These are phyloP conservation scores for Spathaspora gorwiae DNA, from an alignment of 805 yeast genomes.

Conservation along the genomic window DNA sequence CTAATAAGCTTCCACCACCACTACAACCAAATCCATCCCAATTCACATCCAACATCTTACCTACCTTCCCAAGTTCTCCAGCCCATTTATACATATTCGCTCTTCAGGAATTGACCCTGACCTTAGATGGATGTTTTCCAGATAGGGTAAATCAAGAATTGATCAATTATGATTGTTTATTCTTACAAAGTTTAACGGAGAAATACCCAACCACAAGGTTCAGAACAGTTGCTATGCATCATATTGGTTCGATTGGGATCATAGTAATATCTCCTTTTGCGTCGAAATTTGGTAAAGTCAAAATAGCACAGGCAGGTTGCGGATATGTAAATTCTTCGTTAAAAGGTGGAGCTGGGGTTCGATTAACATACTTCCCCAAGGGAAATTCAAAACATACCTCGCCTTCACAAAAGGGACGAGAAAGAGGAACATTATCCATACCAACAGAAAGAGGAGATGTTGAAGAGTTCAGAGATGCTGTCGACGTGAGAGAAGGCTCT, in stretches of 20 bases:
- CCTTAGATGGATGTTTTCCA: constrained; percentile 50
- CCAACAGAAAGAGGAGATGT: no score
- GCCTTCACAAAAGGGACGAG: no score
- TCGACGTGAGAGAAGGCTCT: not conserved
- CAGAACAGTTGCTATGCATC: constrained; percentile 38
- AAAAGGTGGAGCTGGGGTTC: constrained; percentile 70
- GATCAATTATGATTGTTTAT: constrained; percentile 26
- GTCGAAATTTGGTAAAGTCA: constrained; percentile 24
- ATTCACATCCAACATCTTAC: no score
- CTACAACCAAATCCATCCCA: no score
- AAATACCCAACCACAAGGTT: constrained; percentile 32
- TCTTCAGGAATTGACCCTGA: constrained; percentile 58
- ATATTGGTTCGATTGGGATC: constrained; percentile 56
- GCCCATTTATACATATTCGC: constrained; percentile 56
- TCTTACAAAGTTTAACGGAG: constrained; percentile 30
- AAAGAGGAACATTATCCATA: no score
- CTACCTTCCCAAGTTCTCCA: constrained; percentile 23
- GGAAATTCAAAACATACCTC: constrained; percentile 14
- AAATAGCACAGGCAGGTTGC: constrained; percentile 36
- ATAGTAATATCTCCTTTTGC: constrained; percentile 45
- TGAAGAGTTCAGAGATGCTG: not conserved
- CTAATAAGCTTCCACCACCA: constrained; percentile 37
- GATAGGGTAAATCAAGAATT: constrained; percentile 33
- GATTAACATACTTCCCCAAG: constrained; percentile 36
- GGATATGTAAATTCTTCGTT: constrained; percentile 61